phyloP scores from a whole-genome alignment of 495 filamentous ascomycete species.

The Massariosphaeria phaeospora region DNA sequence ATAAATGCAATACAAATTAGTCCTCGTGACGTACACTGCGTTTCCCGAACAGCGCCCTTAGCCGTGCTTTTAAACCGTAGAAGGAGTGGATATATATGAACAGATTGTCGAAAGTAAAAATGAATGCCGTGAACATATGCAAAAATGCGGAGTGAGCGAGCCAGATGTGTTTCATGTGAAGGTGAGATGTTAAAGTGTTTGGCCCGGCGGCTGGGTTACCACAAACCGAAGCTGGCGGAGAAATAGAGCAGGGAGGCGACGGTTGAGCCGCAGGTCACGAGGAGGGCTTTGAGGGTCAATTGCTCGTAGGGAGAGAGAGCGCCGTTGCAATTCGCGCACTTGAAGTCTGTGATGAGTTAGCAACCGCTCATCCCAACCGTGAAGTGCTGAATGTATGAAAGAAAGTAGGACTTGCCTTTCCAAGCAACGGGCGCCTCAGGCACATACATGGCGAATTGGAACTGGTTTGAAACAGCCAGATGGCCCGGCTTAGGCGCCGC shows the following conservation, averaged over 20 bases:
- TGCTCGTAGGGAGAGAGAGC: slow-evolving; percentile 61
- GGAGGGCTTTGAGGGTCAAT: slow-evolving; percentile 63
- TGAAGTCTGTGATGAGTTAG: slow-evolving; percentile 43
- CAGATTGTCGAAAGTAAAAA: background rate
- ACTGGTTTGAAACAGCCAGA: slow-evolving; percentile 57
- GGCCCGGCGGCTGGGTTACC: slow-evolving; percentile 37
- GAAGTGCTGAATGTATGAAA: background rate
- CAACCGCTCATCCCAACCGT: slow-evolving; percentile 3
- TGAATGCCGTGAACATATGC: slow-evolving; percentile 16
- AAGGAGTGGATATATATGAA: slow-evolving; percentile 25
- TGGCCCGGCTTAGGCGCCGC: slow-evolving; percentile 67
- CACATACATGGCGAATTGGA: slow-evolving; percentile 77
- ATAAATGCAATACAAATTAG: no score
- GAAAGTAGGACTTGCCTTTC: slow-evolving; percentile 44
- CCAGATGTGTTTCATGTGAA: background rate
- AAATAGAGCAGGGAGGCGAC: slow-evolving; percentile 88
- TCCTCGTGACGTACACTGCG: background rate
- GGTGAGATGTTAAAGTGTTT: background rate
- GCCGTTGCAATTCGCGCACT: slow-evolving; percentile 63
- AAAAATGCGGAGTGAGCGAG: slow-evolving; percentile 3
- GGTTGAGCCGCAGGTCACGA: slow-evolving; percentile 72
- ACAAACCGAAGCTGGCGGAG: slow-evolving; percentile 60
- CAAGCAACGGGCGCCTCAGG: slow-evolving; percentile 61
- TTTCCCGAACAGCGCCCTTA: background rate
- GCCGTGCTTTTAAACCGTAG: slow-evolving; percentile 8